Conservation (phyloP, 805 yeast genomes). For the Ogataea saltuana region DNA sequence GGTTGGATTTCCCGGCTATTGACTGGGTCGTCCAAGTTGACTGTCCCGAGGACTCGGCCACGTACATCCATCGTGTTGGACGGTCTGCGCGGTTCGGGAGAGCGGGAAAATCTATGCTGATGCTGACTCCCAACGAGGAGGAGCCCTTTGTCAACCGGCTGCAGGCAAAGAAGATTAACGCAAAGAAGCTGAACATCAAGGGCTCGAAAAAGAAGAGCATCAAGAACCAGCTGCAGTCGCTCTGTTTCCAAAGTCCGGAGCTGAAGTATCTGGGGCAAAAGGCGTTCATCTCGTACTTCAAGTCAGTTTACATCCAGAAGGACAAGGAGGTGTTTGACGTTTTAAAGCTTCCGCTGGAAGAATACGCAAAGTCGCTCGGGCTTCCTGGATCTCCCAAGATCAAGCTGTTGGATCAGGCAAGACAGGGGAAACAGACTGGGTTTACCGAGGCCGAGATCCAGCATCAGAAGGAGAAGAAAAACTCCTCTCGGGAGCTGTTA, state of each 20-base stretch:
- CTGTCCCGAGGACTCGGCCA: constrained; percentile 87
- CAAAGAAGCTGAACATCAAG: constrained; percentile 72
- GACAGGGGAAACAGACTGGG: constrained; percentile 41
- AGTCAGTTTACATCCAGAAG: constrained; percentile 81
- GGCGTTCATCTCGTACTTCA: constrained; percentile 89
- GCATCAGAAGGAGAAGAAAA: constrained; percentile 69
- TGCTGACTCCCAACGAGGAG: constrained; percentile 84
- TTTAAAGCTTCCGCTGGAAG: constrained; percentile 75
- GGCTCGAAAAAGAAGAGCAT: constrained; percentile 73
- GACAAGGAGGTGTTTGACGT: constrained; percentile 85
- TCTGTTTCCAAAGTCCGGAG: constrained; percentile 89
- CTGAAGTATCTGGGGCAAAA: constrained; percentile 92
- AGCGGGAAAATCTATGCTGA: constrained; percentile 75
- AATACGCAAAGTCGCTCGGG: constrained; percentile 84
- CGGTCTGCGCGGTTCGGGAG: constrained; percentile 88
- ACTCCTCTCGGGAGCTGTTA: constrained; percentile 70
- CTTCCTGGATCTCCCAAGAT: constrained; percentile 96
- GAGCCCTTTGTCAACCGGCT: constrained; percentile 70
- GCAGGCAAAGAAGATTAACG: constrained; percentile 61
- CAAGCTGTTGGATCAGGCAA: constrained; percentile 55
- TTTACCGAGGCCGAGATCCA: constrained; percentile 37
- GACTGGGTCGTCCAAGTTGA: constrained; percentile 95
- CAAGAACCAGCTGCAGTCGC: constrained; percentile 79
- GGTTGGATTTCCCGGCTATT: constrained; percentile 88
- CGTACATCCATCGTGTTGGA: constrained; percentile 90